Evolutionary conservation across 2,329 filamentous ascomycete species (phyloP), one percentile per base, ranked within the genome.

Genomic region (Daldinia sp.): DNA sequence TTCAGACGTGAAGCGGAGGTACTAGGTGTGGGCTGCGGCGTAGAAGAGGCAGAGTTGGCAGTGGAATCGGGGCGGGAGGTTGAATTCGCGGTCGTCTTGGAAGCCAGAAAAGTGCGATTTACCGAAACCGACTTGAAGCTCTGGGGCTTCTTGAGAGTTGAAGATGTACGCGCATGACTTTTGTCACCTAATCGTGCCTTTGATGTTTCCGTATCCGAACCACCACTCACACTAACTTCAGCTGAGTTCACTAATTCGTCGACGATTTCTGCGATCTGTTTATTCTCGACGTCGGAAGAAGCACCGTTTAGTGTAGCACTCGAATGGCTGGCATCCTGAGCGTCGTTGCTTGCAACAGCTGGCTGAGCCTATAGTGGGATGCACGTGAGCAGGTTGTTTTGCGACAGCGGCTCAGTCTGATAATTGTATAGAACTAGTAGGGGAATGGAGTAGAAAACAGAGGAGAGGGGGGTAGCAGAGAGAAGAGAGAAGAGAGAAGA

Each of bases 61-160:
- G 78, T 78, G 5, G 83, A 80, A 78, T 89, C 80, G 53, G 83
- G 74, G 76, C 90, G 88, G 62, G 85, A 76, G 20, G 83, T 78
- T 7, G 82, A 76, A 67, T 77, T 78, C 18, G 82, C 78, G 18
- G 84, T 78, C 51, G 81, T 85, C 79, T 95, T 95, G 67, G 92
- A 88, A n/a, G 88, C 88, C 39, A 96, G 85, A 77, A 95, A 97
- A 48, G 89, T 93, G 80, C 92, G 94, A 73, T 94, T 95, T 73
- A 95, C 92, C 4, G 92, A 94, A 54, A 96, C 91, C 18, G 93
- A 88, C 80, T 96, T 97, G 85, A 97, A 96, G 12, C 89, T 90
- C 18, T 90, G 82, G 20, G 90, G 89, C 80, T 93, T 95, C 85
- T 92, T 94, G 70, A 89, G 83, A 3, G 89, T 76, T 69, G 90